Evolutionary conservation across 179 eudicot species (phyloP), one percentile per base, ranked within the genome.

Genomic region (Nepenthes alata): DNA sequence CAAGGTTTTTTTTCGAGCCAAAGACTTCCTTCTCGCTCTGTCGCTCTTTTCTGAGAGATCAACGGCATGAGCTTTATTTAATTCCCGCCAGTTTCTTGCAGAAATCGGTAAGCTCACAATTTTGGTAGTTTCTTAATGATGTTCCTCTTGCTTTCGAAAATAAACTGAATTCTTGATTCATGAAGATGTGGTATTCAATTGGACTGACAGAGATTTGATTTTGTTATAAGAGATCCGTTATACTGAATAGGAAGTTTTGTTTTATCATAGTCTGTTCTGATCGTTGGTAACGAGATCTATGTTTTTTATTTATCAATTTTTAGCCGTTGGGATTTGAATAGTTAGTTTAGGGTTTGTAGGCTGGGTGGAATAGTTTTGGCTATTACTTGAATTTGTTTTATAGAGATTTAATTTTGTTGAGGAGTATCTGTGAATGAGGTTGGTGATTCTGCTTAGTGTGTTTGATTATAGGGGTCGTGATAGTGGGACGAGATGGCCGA

Each of bases 401-500:
- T 2, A 41, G 58, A 57, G n/a, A 51, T 54, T 39, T 14, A 2
- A 44, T 48, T 61, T 51, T 51, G 55, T 6, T 3, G 13, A 5
- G 4, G 16, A 3, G 6, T 14, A 3, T 11, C 2, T 41, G 4
- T 51, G 1, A 13, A 41, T 55, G 52, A 16, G 45, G 59, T 55
- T 53, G 38, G 49, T 37, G 9, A 54, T 72, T 61, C 59, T 53
- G 49, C 68, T 70, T 56, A 58, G 76, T 58, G 52, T 70, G 54
- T 77, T 56, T 62, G 60, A 51, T 34, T 62, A 4, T 68, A 63
- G 15, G 8, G 37, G 65, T 67, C 62, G 67, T 58, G 67, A 67
- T 61, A 65, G 36, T 54, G 16, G n/a, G 64, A 52, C 71, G 66
- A 77, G 66, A 89, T 91, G 98, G 82, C 69, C 8, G 74, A 78